phyloP scores from a whole-genome alignment of 2,329 filamentous ascomycete genomes.

The Amesomyces nigricolor region DNA sequence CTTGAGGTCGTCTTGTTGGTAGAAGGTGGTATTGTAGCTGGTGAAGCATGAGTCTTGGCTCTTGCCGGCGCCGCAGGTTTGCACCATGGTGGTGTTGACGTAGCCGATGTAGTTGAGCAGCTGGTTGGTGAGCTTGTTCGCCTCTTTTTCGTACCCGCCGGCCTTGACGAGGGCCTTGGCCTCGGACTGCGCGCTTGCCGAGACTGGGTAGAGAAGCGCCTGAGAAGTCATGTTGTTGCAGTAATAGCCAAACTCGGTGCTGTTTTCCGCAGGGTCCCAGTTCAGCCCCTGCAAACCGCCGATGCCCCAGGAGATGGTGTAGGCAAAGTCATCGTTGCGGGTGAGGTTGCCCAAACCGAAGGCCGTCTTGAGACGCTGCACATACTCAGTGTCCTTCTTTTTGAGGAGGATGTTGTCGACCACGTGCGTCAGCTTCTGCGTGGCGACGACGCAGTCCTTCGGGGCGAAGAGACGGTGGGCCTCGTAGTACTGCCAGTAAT shows the following conservation, averaged over 20 bases:
- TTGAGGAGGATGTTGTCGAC: constrained; percentile 47
- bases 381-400: constrained; percentile 37
- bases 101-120: constrained; percentile 51
- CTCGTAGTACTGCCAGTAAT: constrained; percentile 63
- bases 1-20: constrained; percentile 32
- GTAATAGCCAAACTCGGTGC: constrained; percentile 40
- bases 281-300: constrained; percentile 43
- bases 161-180: constrained; percentile 37
- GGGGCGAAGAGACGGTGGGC: constrained; percentile 46
- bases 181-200: constrained; percentile 30
- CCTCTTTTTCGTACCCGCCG: constrained; percentile 38
- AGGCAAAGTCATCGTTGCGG: constrained; percentile 45
- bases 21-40: constrained; percentile 33
- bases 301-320: constrained; percentile 38
- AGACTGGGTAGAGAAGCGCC: constrained; percentile 38
- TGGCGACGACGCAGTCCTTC: constrained; percentile 57
- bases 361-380: constrained; percentile 35
- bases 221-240: constrained; percentile 43
- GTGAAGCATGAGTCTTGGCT: constrained; percentile 36
- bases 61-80: constrained; percentile 17
- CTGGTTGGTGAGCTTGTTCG: constrained; percentile 35
- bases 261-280: constrained; percentile 47
- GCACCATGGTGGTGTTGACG: constrained; percentile 29
- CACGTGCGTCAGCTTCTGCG: constrained; percentile 50
- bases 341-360: constrained; percentile 45